Conservation (phyloP, 2,329 filamentous ascomycete genomes). For the Hymenoscyphus linearis region DNA sequence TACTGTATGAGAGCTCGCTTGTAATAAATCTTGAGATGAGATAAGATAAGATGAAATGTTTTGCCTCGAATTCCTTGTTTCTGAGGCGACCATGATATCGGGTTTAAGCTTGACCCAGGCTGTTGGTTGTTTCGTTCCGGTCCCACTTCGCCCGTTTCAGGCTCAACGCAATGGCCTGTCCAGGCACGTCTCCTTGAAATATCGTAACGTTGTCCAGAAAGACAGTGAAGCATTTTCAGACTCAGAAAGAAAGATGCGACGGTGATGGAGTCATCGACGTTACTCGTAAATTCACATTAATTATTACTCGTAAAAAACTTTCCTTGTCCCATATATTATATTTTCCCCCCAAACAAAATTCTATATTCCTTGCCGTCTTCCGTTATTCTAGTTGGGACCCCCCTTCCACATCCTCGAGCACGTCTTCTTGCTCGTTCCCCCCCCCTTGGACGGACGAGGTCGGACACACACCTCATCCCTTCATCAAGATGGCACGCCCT, state of each 20-base stretch:
- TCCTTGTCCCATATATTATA: too few relatives aligned
- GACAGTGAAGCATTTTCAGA: too few relatives aligned
- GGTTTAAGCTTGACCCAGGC: too few relatives aligned
- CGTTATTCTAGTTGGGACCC: too few relatives aligned
- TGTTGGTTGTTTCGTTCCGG: not conserved
- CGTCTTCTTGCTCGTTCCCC: too few relatives aligned
- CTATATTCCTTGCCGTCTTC: too few relatives aligned
- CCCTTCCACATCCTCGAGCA: too few relatives aligned
- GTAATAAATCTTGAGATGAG: not conserved
- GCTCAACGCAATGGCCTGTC: slow-evolving; percentile 12
- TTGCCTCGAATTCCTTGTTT: not conserved
- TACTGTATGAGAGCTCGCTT: too few relatives aligned
- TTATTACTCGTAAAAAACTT: too few relatives aligned
- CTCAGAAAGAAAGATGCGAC: not conserved
- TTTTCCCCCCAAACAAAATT: too few relatives aligned
- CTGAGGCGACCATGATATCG: not conserved
- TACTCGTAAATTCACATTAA: not conserved
- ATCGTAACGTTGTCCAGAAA: slow-evolving; percentile 8
- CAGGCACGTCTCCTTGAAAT: not conserved
- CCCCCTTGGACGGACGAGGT: too few relatives aligned
- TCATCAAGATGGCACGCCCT: slow-evolving; percentile 8
- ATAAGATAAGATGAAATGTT: not conserved
- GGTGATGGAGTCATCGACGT: not conserved
- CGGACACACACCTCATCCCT: not conserved
- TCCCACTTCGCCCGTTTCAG: slow-evolving; percentile 7